Conservation (phyloP, 106 monocot species). For the Acorus calamus region DNA sequence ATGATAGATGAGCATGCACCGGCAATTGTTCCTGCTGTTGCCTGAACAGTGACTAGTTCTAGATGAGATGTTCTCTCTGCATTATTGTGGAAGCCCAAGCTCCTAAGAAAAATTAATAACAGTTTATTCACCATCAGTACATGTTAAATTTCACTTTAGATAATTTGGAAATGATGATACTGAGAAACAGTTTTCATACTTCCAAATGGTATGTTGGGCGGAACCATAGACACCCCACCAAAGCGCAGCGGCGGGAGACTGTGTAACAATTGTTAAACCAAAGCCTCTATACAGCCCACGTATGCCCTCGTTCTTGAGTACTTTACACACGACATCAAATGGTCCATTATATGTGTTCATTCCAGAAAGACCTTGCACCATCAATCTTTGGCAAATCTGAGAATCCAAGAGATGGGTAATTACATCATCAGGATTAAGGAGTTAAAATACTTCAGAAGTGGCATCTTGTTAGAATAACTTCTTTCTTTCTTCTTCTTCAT, state of each 20-base stretch:
- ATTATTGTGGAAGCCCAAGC: slow-evolving; percentile 56
- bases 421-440: neutral
- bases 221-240: slow-evolving; percentile 88
- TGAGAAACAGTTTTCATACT: slow-evolving; percentile 15
- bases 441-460: too few species aligned
- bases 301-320: slow-evolving; percentile 48
- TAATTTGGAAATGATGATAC: neutral
- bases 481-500: too few species aligned
- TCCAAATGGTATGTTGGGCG: slow-evolving; percentile 84
- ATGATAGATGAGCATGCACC: slow-evolving; percentile 92
- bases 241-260: slow-evolving; percentile 83
- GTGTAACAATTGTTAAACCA: slow-evolving; percentile 57
- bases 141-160: neutral
- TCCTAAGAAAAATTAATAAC: slow-evolving; percentile 18
- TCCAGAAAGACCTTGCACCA: slow-evolving; percentile 78
- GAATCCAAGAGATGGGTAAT: neutral
- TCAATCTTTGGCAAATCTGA: slow-evolving; percentile 76
- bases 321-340: slow-evolving; percentile 42
- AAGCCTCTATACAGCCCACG: slow-evolving; percentile 93
- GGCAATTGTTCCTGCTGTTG: slow-evolving; percentile 71
- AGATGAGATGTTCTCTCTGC: slow-evolving; percentile 50
- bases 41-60: slow-evolving; percentile 71
- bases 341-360: slow-evolving; percentile 49
- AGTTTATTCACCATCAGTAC: neutral
- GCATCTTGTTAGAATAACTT: too few species aligned